A percentile compares a stretch with the other conserved stretches of the same genome.
Evolutionary conservation across 192 early-diverging fungal species (phyloP).

Genomic region (Coemansia sp.): DNA sequence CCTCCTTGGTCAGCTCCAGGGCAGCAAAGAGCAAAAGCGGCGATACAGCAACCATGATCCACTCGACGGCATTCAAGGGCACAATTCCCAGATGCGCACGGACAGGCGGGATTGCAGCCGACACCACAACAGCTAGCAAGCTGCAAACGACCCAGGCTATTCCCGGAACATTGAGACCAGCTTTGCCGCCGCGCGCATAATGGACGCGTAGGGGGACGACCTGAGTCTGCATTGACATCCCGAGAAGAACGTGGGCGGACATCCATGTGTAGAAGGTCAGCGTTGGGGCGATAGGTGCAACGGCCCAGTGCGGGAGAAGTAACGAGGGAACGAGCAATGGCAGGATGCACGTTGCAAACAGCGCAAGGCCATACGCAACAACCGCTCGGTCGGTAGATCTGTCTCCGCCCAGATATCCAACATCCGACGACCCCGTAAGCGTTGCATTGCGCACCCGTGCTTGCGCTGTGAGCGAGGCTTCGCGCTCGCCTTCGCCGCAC

Average conservation of each 20-base stretch:
- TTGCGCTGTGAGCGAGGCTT: conserved; percentile 14
- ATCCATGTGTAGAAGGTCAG: conserved; percentile 46
- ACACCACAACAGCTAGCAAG: conserved; percentile 13
- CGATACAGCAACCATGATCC: conserved; percentile 24
- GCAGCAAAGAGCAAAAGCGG: conserved; percentile 29
- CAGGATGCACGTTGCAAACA: conserved; percentile 32
- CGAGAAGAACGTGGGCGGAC: conserved; percentile 33
- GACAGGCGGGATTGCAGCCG: conserved; percentile 17
- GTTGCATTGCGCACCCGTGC: not conserved
- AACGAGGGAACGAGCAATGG: conserved; percentile 32
- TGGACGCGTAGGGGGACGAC: conserved; percentile 31
- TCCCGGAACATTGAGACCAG: conserved; percentile 6
- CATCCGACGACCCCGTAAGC: not conserved
- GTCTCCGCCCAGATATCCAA: conserved; percentile 19
- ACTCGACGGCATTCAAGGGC: conserved; percentile 34
- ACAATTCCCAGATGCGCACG: conserved; percentile 34
- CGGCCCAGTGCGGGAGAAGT: conserved; percentile 41
- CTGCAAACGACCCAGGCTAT: conserved; percentile 23
- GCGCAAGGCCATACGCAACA: conserved; percentile 7
- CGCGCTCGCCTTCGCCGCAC: not conserved
- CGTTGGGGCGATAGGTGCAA: conserved; percentile 37
- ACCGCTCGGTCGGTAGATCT: conserved; percentile 20
- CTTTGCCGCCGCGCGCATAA: conserved; percentile 4
- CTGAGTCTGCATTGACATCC: conserved; percentile 32
- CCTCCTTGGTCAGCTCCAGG: conserved; percentile 38